Evolutionary conservation across 352 stramenopile genomes (phyloP), one percentile per base, ranked within the genome.

Genomic region (Pythium phragmitis): DNA sequence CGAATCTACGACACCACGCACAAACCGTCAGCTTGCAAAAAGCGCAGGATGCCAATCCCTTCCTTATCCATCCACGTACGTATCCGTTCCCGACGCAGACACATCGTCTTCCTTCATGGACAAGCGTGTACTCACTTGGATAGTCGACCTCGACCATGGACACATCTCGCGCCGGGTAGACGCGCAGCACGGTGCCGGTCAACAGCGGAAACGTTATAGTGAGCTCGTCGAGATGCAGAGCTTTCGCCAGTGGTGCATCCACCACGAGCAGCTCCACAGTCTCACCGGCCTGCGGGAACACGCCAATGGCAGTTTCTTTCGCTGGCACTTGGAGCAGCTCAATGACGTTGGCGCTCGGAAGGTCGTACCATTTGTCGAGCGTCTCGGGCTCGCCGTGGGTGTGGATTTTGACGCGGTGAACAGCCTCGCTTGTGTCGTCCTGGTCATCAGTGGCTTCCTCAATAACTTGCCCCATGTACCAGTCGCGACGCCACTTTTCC

Each of bases 81-180:
- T 82, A 87, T 65, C 76, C 79, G 30, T 87, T 82, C 60, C 79
- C 60, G 28, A 87, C 69, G 43, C 81, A 78, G 11, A 86, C 62
- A 8, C 68, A 64, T 23, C 73, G 63, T 54, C 53, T 61, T 16
- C 69, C 63, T 7, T 6, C 33, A 41, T 43, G 30, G 0, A 51
- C 45, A 19, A 73, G 52, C 23, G 72, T 50, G 33, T 60, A 63
- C 28, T 57, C 46, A 7, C 43, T 41, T 14, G 78, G 78, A 53
- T 85, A 79, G 37, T 45, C 47, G 7, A 88, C 67, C 16, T 82
- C 74, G 26, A 90, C 74, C 43, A 88, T 45, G 0, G 67, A 78
- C 13, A 79, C 76, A 42, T 87, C 80, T 9, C 77, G 79, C 17
- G 68, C 69, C 16, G 76, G 69, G 13, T 79, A 50, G 45, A 78